Percentiles rank a stretch among this genome's conserved stretches.
Evolutionary conservation across 2,329 filamentous ascomycete species (phyloP).

Genomic region (Phyllosticta citrichinensis): DNA sequence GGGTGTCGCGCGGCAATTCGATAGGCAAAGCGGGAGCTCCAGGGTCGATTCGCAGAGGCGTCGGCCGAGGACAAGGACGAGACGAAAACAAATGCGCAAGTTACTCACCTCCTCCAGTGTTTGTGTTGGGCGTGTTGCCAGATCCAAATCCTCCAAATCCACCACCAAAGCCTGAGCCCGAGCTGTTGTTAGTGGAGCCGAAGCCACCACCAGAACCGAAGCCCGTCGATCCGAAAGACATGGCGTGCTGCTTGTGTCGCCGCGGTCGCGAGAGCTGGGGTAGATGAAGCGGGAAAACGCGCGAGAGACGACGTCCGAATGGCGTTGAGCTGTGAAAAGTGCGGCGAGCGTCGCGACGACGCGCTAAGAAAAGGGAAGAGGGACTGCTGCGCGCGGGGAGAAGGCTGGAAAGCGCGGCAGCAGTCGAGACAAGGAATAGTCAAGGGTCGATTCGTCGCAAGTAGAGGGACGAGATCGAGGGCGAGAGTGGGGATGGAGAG

Average conservation of each 20-base stretch:
- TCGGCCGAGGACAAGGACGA: constrained; percentile 6
- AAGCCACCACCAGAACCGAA: constrained; percentile 33
- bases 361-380: constrained; percentile 21
- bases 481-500: constrained; percentile 13
- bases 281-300: constrained; percentile 18
- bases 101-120: constrained; percentile 16
- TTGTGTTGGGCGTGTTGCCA: background rate
- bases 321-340: background rate
- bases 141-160: constrained; percentile 6
- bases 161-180: constrained; percentile 8
- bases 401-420: background rate
- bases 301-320: background rate
- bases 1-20: constrained; percentile 13
- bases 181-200: constrained; percentile 29
- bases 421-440: constrained; percentile 14
- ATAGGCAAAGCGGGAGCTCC: constrained; percentile 7
- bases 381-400: constrained; percentile 5
- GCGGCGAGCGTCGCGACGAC: constrained; percentile 17
- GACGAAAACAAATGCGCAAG: background rate
- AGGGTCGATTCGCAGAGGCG: constrained; percentile 9
- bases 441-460: constrained; percentile 16
- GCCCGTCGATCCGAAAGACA: constrained; percentile 12
- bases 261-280: background rate
- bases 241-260: constrained; percentile 8
- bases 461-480: constrained; percentile 21